Percentiles rank a stretch among this genome's conserved stretches.
These are phyloP conservation scores for Aspergillus arachidicola DNA, from an alignment of 2,329 filamentous ascomycete genomes.

Conservation along the genomic window DNA sequence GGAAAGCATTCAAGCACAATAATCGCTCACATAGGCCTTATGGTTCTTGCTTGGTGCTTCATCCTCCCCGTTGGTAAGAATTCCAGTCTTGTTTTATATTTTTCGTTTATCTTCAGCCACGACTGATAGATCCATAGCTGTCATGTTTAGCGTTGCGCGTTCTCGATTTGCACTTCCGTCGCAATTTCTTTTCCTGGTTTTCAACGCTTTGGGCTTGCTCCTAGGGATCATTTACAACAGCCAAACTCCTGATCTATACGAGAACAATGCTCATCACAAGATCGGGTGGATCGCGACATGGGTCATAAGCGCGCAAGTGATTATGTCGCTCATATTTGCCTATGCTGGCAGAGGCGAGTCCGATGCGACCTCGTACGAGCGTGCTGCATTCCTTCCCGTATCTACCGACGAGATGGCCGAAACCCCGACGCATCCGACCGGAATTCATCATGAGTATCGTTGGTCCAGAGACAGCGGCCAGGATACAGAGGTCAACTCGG, in stretches of 20 bases:
- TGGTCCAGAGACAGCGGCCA: slow-evolving; percentile 74
- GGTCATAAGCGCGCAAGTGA: slow-evolving; percentile 69
- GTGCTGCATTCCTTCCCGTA: slow-evolving; percentile 64
- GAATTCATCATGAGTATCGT: slow-evolving; percentile 51
- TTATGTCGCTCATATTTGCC: slow-evolving; percentile 67
- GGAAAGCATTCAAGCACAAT: slow-evolving; percentile 52
- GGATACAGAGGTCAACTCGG: slow-evolving; percentile 70
- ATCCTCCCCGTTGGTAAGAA: slow-evolving; percentile 70
- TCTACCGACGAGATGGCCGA: slow-evolving; percentile 59
- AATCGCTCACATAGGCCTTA: slow-evolving; percentile 70
- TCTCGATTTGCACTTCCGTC: slow-evolving; percentile 73
- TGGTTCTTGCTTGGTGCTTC: slow-evolving; percentile 73
- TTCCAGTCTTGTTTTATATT: background rate
- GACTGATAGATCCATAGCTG: slow-evolving; percentile 54
- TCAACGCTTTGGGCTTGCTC: slow-evolving; percentile 24
- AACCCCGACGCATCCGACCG: slow-evolving; percentile 49
- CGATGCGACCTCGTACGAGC: slow-evolving; percentile 48
- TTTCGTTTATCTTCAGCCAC: background rate
- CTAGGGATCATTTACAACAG: slow-evolving; percentile 25
- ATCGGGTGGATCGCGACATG: slow-evolving; percentile 72
- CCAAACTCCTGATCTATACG: slow-evolving; percentile 25
- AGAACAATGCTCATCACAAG: slow-evolving; percentile 28
- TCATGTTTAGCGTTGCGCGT: slow-evolving; percentile 81
- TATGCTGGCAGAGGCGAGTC: slow-evolving; percentile 55
- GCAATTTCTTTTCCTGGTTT: slow-evolving; percentile 23